These are phyloP conservation scores for Sphagnum magellanicum DNA, from an alignment of 228 moss, liverwort and hornwort genomes.

Conservation along the genomic window DNA sequence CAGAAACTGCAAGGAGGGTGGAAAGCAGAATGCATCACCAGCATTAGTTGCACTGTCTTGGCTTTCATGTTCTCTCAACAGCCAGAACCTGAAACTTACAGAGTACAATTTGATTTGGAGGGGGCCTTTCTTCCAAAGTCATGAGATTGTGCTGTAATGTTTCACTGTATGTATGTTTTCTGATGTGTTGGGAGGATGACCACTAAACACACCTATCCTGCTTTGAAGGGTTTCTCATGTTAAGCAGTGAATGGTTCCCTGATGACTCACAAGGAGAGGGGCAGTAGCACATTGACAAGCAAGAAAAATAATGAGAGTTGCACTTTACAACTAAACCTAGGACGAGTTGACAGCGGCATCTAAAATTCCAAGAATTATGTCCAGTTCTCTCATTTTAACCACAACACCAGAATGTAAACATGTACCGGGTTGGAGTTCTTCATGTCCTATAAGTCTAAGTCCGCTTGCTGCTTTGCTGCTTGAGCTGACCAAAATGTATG, in stretches of 20 bases:
- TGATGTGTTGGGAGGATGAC: neutral
- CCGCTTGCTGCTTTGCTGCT: slow-evolving; percentile 86
- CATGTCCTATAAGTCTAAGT: slow-evolving; percentile 53
- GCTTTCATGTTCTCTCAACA: no score
- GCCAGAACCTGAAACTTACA: no score
- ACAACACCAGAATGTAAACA: no score
- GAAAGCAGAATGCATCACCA: no score
- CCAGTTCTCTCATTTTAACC: neutral
- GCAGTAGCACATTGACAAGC: slow-evolving; percentile 4
- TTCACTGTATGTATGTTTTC: no score
- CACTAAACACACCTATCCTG: slow-evolving; percentile 16
- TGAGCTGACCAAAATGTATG: slow-evolving; percentile 91
- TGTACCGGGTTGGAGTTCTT: no score
- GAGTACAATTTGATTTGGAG: no score
- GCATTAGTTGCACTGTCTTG: no score
- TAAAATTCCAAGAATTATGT: neutral
- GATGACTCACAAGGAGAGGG: slow-evolving; percentile 23
- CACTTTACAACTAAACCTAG: neutral
- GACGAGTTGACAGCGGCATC: neutral
- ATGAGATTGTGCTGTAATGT: no score
- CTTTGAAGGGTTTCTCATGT: slow-evolving; percentile 26
- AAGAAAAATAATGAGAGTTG: neutral
- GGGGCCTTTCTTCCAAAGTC: no score
- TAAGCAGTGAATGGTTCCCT: slow-evolving; percentile 23
- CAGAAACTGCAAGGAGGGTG: no score